Base-by-base conservation (phyloP, 2,329 filamentous ascomycete genomes). In the Sclerotinia minor region DNA sequence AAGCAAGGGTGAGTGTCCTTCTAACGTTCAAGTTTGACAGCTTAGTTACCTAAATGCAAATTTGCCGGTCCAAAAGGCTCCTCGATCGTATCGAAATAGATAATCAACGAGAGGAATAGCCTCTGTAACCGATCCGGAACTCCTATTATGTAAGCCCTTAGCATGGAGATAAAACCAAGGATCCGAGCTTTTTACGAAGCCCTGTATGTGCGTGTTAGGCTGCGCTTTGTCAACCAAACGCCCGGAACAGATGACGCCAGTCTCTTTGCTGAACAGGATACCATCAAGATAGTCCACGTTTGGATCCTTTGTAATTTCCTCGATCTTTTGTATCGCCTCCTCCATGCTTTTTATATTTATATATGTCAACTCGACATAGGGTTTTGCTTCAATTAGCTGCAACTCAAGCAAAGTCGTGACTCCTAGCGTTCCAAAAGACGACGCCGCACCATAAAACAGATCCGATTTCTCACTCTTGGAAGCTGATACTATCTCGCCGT, bases 111-210 rank as follows among this genome's bases (percentile, higher is more conserved):
- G 71, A 0, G 83, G 83, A 2, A 84, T 78, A 3, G 73, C 70
- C 72, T 84, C 82, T 79, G 68, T 75, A 29, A 74, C 72, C 13
- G 72, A 68, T 4, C 67, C 65, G 15, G 47, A 63, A n/a, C 67
- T 72, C 26, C 63, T 71, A 45, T 41, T 21, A 49, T 70, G 71
- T 17, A 76, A 70, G 19, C 79, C 75, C 2, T 72, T 45, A 9
- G 83, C 86, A 69, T 89, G 85, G 6, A 89, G 79, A 69, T 89
- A 89, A 71, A 87, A 88, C 88, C 87, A 90, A 0, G 86, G 84
- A 71, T 90, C 87, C 26, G 55, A 58, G 11, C 6, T 58, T 21
- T 44, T 45, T 5, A 26, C 13, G 24, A 58, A 58, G 17, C 55
- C 24, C 21, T 58, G 55, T 21, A 58, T 44, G 17, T 45, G 38